Evolutionary conservation across 1,284 basidiomycete species (phyloP), one percentile per base, ranked within the genome.

Genomic region (Acaromyces ingoldii): DNA sequence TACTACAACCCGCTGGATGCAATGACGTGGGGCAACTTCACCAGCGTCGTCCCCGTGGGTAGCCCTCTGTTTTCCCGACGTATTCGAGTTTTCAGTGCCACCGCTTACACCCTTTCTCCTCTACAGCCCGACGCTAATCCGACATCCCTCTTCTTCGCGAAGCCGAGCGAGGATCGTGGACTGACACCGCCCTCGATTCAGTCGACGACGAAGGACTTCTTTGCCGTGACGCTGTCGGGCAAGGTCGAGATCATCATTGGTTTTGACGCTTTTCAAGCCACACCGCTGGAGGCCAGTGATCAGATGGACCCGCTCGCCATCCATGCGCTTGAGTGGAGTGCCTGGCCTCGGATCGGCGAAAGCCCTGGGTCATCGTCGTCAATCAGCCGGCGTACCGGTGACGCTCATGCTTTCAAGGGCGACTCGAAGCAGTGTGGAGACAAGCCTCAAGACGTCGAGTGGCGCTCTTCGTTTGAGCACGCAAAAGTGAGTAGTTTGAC

Each of bases 381-480:
- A n/a, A n/a, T n/a, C n/a, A n/a, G n/a, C n/a, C n/a, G n/a, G n/a
- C n/a, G n/a, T n/a, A n/a, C n/a, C n/a, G n/a, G n/a, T n/a, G n/a
- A n/a, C n/a, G n/a, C n/a, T n/a, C n/a, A n/a, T n/a, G 30, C 25
- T n/a, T 22, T 15, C 11, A 17, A 21, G 22, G 30, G 30, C 25
- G 30, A 29, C 21, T 19, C 21, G 11, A 17, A 22, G 22, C 17
- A 29, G n/a, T 46, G 44, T 24, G 44, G 36, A 11, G 31, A 41
- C 31, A 9, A 45, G 15, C 40, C 37, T 3, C 9, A 43, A 11
- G 42, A 45, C 22, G 26, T 28, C 11, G 37, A 45, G n/a, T 51
- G 49, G 49, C 26, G 49, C 10, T 30, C 24, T 24, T 21, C 49
- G 25, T 51, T 51, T 51, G 49, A 51, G 9, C 49, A 51, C 29